Conservation (phyloP, 371 early-diverging fungal species). For the Lichtheimia ramosa region DNA sequence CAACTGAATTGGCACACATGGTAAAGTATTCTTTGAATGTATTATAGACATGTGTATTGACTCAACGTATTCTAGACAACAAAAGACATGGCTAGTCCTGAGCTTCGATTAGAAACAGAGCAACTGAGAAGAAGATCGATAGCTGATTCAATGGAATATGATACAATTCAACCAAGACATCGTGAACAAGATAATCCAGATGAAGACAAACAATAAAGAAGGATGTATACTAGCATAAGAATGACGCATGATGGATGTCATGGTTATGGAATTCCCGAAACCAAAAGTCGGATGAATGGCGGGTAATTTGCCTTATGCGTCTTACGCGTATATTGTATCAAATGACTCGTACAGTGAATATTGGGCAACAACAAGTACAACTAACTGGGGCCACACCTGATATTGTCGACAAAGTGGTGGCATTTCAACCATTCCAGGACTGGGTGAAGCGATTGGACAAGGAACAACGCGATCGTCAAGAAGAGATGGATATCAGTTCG, state of each 20-base stretch:
- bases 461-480: conserved; percentile 36
- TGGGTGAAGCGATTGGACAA: conserved; percentile 57
- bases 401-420: conserved; percentile 34
- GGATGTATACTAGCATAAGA: neutral
- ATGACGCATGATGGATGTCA: no score
- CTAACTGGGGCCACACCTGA: conserved; percentile 12
- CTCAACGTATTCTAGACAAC: conserved; percentile 5
- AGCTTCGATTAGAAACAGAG: conserved; percentile 15
- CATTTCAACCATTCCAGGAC: conserved; percentile 64
- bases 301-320: neutral
- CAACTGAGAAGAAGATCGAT: conserved; percentile 22
- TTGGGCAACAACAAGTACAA: conserved; percentile 28
- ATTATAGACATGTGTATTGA: no score
- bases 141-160: conserved; percentile 19
- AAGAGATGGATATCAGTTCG: conserved; percentile 39
- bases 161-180: conserved; percentile 19
- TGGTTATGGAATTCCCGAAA: no score
- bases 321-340: neutral
- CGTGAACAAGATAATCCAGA: conserved; percentile 22
- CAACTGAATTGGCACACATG: conserved; percentile 15
- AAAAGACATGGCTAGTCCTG: conserved; percentile 23
- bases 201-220: conserved; percentile 6
- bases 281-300: neutral
- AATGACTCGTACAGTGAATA: conserved; percentile 24
- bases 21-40: no score